A percentile compares a stretch with the other conserved stretches of the same genome.
Conservation (phyloP, 192 early-diverging fungal species). For the Chytriomyces hyalinus region DNA sequence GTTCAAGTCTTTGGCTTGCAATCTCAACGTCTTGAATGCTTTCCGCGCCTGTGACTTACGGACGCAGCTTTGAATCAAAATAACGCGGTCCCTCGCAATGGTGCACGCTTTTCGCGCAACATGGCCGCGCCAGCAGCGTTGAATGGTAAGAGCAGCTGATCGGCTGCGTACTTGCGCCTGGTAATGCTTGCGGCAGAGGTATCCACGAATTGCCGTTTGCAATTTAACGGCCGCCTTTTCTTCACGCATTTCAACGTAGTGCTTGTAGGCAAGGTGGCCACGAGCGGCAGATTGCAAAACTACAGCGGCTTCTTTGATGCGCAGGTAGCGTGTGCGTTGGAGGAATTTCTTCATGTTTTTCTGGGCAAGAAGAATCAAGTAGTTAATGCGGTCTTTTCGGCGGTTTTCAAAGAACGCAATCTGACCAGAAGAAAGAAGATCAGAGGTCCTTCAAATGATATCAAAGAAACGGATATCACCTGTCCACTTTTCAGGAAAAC, state of each 20-base stretch:
- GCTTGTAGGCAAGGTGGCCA: conserved; percentile 64
- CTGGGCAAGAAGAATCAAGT: conserved; percentile 81
- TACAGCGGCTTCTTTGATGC: conserved; percentile 60
- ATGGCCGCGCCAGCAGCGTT: not conserved
- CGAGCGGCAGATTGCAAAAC: conserved; percentile 65
- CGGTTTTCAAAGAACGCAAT: conserved; percentile 88
- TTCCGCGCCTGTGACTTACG: conserved; percentile 74
- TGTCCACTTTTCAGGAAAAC: conserved; percentile 98
- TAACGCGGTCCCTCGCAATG: conserved; percentile 59
- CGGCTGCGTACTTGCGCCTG: conserved; percentile 50
- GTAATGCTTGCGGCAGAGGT: conserved; percentile 65
- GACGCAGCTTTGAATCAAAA: conserved; percentile 79
- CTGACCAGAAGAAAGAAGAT: conserved; percentile 4
- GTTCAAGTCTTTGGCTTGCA: conserved; percentile 80
- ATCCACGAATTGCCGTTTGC: conserved; percentile 74
- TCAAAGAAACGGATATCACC: conserved; percentile 42
- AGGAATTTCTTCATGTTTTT: conserved; percentile 81
- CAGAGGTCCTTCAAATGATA: conserved; percentile 70
- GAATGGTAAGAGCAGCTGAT: conserved; percentile 1
- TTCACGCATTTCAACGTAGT: conserved; percentile 61
- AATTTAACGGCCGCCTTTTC: conserved; percentile 72
- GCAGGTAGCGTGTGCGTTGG: conserved; percentile 47
- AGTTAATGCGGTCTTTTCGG: conserved; percentile 78
- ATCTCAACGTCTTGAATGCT: conserved; percentile 68
- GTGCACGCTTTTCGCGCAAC: conserved; percentile 60